These are phyloP conservation scores for Harringtonia aguacate DNA, from an alignment of 2,329 filamentous ascomycete species.

Conservation along the genomic window DNA sequence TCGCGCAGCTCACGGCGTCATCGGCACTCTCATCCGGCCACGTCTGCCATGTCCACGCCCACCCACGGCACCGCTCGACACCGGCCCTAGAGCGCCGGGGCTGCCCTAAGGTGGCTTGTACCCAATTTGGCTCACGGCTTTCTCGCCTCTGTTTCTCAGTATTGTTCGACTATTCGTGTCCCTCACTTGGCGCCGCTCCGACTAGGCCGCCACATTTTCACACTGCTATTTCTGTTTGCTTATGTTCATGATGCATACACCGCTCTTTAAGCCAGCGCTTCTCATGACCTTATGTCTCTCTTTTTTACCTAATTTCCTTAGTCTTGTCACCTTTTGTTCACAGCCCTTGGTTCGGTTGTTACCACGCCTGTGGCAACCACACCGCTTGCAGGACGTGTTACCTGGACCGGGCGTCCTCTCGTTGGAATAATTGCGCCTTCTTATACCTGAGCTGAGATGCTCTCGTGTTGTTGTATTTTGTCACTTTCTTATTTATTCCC, in stretches of 20 bases:
- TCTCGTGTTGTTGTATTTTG: neutral
- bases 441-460: conserved; percentile 2
- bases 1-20: conserved; percentile 18
- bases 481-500: neutral
- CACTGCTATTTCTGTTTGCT: neutral
- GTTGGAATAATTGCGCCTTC: neutral
- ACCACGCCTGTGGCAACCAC: neutral
- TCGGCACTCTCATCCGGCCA: conserved; percentile 9
- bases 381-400: neutral
- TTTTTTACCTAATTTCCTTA: neutral
- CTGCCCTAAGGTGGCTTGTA: neutral
- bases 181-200: neutral
- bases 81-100: conserved; percentile 3
- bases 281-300: conserved; percentile 3
- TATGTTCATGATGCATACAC: conserved; percentile 2
- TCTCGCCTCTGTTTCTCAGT: neutral
- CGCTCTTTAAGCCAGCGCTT: neutral
- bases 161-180: neutral
- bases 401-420: neutral
- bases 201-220: neutral
- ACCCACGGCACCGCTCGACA: conserved; percentile 7
- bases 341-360: neutral
- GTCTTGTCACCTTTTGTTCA: neutral
- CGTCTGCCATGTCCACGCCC: conserved; percentile 7
- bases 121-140: neutral